Evolutionary conservation across 345 rosid species (phyloP), one percentile per base, ranked within the genome.

Genomic region (Luvunga scandens): DNA sequence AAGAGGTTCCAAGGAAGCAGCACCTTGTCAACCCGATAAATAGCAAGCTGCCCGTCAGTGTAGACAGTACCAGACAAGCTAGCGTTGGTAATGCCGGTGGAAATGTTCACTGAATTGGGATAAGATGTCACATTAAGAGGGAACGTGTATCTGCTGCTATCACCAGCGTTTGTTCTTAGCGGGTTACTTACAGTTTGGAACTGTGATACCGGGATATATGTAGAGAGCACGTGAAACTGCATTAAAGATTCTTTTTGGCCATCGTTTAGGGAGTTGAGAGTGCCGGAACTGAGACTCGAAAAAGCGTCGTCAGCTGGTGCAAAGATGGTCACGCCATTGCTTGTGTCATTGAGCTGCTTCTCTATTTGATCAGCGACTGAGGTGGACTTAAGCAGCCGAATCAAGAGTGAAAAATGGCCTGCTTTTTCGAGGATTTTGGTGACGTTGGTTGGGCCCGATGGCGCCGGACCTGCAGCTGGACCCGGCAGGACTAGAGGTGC

Each of bases 181-280:
- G 88, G 88, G 61, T 86, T 86, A 77, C 85, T 86, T 34, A 79
- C 85, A 1, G 85, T 86, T 70, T 81, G 83, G 79, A 86, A 83
- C 27, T 82, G 84, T 24, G 84, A 59, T 57, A 81, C 28, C 2
- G 88, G 72, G 33, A 85, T 65, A 48, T 68, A 83, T 3, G 57
- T 66, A 7, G 88, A 79, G 59, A 86, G 50, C 19, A 86, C 77
- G 21, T 86, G 88, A 79, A 76, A 86, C 76, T 86, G 85, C 16
- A 83, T 70, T 30, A 86, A 62, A 66, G 80, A 74, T 2, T 78
- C 82, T 78, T 83, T 82, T 62, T 86, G 63, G 62, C 78, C 80
- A 7, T 80, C 77, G 56, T 71, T 76, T 38, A 86, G 79, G 27
- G 80, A 68, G 72, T 83, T 83, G 72, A 86, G 83, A 45, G 85